A percentile compares a stretch with the other conserved stretches of the same genome.
These are phyloP conservation scores for Diplodia sapinea DNA, from an alignment of 2,329 filamentous ascomycete genomes.

Conservation along the genomic window DNA sequence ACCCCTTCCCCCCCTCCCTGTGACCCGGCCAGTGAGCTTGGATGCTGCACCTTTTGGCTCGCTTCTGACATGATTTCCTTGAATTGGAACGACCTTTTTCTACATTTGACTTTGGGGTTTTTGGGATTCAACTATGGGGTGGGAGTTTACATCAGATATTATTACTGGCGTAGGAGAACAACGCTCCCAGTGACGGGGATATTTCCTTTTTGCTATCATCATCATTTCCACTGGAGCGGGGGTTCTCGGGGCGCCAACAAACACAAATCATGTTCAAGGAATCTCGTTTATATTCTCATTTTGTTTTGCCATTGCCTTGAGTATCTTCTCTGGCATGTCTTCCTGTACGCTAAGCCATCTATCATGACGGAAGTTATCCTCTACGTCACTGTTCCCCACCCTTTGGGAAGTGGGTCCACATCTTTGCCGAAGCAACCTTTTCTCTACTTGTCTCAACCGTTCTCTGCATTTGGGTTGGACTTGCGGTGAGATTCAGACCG, in stretches of 20 bases:
- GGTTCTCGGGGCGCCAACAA: constrained; percentile 22
- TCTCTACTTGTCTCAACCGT: neutral
- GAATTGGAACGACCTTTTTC: constrained; percentile 1
- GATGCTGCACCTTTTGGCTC: neutral
- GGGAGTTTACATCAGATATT: neutral
- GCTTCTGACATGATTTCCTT: neutral
- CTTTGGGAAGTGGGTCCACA: neutral
- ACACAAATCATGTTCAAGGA: constrained; percentile 14
- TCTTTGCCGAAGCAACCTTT: neutral
- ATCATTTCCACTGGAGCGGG: constrained; percentile 14
- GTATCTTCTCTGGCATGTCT: neutral
- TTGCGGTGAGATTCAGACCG: neutral
- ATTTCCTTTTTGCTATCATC: neutral
- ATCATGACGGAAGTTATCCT: neutral
- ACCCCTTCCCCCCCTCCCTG: neutral
- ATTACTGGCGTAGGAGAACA: constrained; percentile 24
- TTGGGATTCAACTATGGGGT: constrained; percentile 2
- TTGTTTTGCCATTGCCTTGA: neutral
- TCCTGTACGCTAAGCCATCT: constrained; percentile 15
- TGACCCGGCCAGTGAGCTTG: neutral
- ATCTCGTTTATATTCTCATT: neutral
- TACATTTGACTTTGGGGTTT: constrained; percentile 20
- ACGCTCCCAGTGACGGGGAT: constrained; percentile 14
- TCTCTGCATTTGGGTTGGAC: neutral
- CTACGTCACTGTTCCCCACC: neutral